Percentiles rank a stretch among this genome's conserved stretches.
Conservation (phyloP, 176 grass and related monocot genomes). For the Bromus sterilis region DNA sequence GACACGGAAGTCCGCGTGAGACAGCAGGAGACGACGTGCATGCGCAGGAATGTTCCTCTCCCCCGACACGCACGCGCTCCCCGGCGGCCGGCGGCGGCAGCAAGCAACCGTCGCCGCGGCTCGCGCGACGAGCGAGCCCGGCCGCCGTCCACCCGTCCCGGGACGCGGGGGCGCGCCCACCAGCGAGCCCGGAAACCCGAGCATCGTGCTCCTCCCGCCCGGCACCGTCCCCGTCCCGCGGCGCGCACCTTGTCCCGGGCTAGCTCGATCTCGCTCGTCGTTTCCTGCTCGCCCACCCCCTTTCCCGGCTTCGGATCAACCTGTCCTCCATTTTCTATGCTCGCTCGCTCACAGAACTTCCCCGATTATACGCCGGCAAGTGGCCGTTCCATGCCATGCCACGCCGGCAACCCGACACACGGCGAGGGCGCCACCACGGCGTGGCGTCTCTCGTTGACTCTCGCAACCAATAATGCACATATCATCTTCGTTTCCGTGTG, state of each 20-base stretch:
- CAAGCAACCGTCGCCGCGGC: slow-evolving; percentile 23
- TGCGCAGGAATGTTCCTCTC: background rate
- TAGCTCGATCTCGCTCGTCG: background rate
- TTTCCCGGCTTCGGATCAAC: slow-evolving; percentile 9
- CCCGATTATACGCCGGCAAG: background rate
- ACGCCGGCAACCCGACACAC: background rate
- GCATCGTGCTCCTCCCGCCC: slow-evolving; percentile 28
- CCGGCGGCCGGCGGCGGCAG: background rate
- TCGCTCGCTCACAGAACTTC: background rate
- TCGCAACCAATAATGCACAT: background rate
- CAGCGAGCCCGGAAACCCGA: slow-evolving; percentile 7
- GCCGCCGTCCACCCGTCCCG: background rate
- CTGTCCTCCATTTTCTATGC: background rate
- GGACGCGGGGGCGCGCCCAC: background rate
- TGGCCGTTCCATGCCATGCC: background rate
- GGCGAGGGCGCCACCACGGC: background rate
- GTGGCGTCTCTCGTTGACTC: background rate
- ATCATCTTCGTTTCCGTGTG: background rate
- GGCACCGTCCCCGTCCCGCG: slow-evolving; percentile 28
- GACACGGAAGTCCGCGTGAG: background rate
- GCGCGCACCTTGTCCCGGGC: background rate
- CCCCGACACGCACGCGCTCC: background rate
- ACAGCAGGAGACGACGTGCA: background rate
- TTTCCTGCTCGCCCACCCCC: background rate
- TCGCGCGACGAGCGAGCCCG: slow-evolving; percentile 25